Conservation (phyloP, 2,329 filamentous ascomycete genomes). For the Beauveria brongniartii region DNA sequence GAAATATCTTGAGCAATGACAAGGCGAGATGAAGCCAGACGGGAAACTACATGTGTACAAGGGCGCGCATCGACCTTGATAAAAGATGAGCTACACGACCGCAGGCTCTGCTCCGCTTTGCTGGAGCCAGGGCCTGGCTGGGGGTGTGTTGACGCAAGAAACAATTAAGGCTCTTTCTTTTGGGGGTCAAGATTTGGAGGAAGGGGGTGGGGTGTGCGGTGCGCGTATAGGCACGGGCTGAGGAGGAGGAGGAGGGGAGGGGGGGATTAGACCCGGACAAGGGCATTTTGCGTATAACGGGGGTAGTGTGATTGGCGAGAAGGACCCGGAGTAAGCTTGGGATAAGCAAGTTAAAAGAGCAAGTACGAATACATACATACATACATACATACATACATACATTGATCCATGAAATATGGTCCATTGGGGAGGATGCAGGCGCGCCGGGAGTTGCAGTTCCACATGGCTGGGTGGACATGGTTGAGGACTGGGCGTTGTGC, state of each 20-base stretch:
- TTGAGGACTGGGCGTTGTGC: no score
- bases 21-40: neutral
- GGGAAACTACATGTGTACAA: neutral
- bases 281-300: no score
- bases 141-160: neutral
- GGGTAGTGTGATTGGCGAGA: no score
- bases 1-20: neutral
- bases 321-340: no score
- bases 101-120: neutral
- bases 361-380: no score
- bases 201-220: neutral
- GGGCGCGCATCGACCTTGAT: constrained; percentile 3
- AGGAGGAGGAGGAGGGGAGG: neutral
- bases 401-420: neutral
- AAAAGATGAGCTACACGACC: neutral
- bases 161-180: neutral
- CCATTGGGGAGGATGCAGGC: neutral
- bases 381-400: neutral
- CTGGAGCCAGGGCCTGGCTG: neutral
- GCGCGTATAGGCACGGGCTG: neutral
- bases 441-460: neutral
- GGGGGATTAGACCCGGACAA: no score
- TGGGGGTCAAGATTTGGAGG: neutral
- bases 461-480: neutral
- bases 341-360: no score